Conservation (phyloP, 2,329 filamentous ascomycete species). For the Fusarium virguliforme region DNA sequence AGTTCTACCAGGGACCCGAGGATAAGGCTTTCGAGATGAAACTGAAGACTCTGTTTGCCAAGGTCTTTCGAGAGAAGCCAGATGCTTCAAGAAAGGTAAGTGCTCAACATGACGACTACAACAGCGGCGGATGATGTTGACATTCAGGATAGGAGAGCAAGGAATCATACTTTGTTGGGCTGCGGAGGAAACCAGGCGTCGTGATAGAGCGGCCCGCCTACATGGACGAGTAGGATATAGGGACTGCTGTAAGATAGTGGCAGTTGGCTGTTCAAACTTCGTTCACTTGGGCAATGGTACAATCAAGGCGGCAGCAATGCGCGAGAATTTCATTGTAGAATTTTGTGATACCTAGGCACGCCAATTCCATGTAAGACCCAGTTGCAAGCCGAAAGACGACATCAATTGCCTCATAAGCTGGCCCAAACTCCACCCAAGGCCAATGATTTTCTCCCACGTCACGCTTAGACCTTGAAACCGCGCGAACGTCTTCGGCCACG, state of each 20-base stretch:
- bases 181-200: constrained; percentile 74
- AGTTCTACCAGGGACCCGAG: constrained; percentile 94
- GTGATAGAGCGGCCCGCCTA: constrained; percentile 34
- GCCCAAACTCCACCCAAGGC: constrained; percentile 50
- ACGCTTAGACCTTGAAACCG: constrained; percentile 99
- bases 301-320: constrained; percentile 46
- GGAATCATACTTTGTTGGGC: constrained; percentile 88
- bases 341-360: constrained; percentile 66
- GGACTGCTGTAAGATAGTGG: neutral
- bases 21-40: constrained; percentile 84
- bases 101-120: neutral
- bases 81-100: constrained; percentile 87
- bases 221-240: constrained; percentile 16
- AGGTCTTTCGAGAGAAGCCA: constrained; percentile 90
- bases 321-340: constrained; percentile 55
- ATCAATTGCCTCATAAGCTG: constrained; percentile 52
- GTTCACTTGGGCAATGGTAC: constrained; percentile 39
- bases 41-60: constrained; percentile 83
- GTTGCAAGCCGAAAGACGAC: constrained; percentile 54
- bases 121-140: constrained; percentile 12
- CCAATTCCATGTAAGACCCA: constrained; percentile 62
- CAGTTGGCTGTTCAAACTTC: neutral
- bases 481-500: constrained; percentile 98
- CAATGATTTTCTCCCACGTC: constrained; percentile 47
- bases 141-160: constrained; percentile 63